Evolutionary conservation across 179 eudicot genomes (phyloP).

Genomic region (Vitellaria paradoxa): DNA sequence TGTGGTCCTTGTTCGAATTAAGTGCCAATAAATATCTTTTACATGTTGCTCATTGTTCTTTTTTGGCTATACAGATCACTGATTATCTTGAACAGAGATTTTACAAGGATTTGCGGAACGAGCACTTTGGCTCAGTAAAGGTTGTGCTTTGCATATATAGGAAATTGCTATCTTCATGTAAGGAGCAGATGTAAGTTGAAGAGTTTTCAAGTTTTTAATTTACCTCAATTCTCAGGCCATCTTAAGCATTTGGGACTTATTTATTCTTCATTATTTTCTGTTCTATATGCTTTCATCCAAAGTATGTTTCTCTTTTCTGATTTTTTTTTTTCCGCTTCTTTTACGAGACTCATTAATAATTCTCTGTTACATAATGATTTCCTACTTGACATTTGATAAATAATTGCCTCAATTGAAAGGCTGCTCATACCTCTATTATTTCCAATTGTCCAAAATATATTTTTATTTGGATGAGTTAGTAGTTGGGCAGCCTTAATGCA

Average conservation of each 20-base stretch:
- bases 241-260: not conserved
- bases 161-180: constrained; percentile 78
- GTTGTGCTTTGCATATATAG: constrained; percentile 65
- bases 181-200: constrained; percentile 89
- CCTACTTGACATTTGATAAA: not conserved
- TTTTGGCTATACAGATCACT: constrained; percentile 53
- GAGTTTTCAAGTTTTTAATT: not conserved
- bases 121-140: constrained; percentile 67
- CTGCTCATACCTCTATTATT: too few species aligned
- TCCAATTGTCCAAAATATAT: too few species aligned
- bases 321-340: not conserved
- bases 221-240: not conserved
- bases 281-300: not conserved
- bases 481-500: not conserved
- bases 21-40: constrained; percentile 1
- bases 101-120: constrained; percentile 87
- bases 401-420: not conserved
- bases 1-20: not conserved
- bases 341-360: not conserved
- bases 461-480: not conserved
- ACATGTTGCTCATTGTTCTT: not conserved
- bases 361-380: not conserved
- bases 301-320: not conserved
- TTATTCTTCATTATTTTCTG: not conserved
- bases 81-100: constrained; percentile 75